Evolutionary conservation across 805 yeast species (phyloP), one percentile per base, ranked within the genome.

Genomic region (Yamadazyma takamatsuzukensis): DNA sequence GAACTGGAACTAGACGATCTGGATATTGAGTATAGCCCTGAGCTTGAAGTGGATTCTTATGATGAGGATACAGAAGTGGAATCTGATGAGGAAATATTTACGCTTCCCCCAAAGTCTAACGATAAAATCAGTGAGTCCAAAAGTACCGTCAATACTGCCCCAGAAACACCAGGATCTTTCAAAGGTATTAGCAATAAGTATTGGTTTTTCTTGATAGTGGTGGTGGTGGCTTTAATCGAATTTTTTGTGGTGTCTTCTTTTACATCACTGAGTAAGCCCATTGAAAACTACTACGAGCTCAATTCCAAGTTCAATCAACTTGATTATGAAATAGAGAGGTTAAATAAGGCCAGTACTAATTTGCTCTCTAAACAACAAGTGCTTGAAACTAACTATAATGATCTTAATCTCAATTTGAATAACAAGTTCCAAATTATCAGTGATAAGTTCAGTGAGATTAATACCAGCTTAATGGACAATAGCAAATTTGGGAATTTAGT

Each of bases 281-380:
- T 35, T 3, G 37, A 28, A n/a, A 47, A 40, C 25, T 32, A 32
- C 21, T 22, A 30, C 17, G 45, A 39, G 11, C 34, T 48, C 3
- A 39, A 42, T 25, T 33, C 43, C 2, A 41, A 41, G 27, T 46
- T 48, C 27, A 30, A 39, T 16, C 18, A 27, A 8, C 27, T 46
- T 11, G 50, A 44, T 21, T 22, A 40, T 13, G 31, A 36, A 28
- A 12, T 39, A 5, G 21, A 25, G 4, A 23, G 17, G 15, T 19
- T 32, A 5, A 32, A 23, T 18, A 17, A 35, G 19, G 36, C 21
- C 9, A 12, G 32, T 2, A 14, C 27, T 10, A 33, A 27, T 2
- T 21, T 36, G n/a, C 13, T 18, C 7, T 11, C 21, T n/a, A 24
- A 30, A 15, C 43, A 39, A 19, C 13, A 15, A 3, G 7, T 11